Conservation (phyloP, 2,329 filamentous ascomycete genomes). For the Botryosphaeria agaves region DNA sequence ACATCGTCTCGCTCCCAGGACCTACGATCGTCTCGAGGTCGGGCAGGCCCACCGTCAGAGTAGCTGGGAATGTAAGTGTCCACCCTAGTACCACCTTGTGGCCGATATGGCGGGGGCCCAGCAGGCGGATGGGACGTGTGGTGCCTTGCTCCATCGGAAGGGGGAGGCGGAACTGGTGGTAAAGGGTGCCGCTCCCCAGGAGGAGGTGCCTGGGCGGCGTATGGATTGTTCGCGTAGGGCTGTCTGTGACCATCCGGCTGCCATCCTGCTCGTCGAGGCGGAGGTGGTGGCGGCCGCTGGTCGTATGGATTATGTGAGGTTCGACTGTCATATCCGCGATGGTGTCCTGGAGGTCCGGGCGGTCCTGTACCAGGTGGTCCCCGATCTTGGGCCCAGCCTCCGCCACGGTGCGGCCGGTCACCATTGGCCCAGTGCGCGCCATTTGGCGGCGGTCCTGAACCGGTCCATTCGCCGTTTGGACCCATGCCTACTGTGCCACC, state of each 20-base stretch:
- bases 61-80: conserved; percentile 31
- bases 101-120: conserved; percentile 1
- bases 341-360: conserved; percentile 13
- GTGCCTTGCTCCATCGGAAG: too few relatives aligned
- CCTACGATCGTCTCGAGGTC: conserved; percentile 3
- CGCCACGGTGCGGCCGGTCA: conserved; percentile 6
- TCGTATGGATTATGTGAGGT: conserved; percentile 5
- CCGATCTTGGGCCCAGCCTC: conserved; percentile 17
- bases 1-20: conserved; percentile 4
- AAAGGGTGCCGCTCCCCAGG: conserved; percentile 6
- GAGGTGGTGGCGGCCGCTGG: conserved; percentile 10
- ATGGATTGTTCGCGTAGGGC: conserved; percentile 6
- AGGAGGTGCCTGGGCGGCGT: conserved; percentile 8
- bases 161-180: too few relatives aligned
- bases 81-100: conserved; percentile 9
- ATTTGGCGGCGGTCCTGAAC: conserved; percentile 17
- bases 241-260: conserved; percentile 14
- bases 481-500: conserved; percentile 75
- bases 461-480: conserved; percentile 42
- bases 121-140: conserved; percentile 7
- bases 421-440: conserved; percentile 17
- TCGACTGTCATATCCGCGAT: conserved; percentile 5
- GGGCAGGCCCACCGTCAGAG: conserved; percentile 5
- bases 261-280: conserved; percentile 8
- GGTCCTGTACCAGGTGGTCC: conserved; percentile 21